Percentiles rank a stretch among this genome's conserved stretches.
These are phyloP conservation scores for Erysimum pusillum DNA, from an alignment of 441 rosid species.

Conservation along the genomic window DNA sequence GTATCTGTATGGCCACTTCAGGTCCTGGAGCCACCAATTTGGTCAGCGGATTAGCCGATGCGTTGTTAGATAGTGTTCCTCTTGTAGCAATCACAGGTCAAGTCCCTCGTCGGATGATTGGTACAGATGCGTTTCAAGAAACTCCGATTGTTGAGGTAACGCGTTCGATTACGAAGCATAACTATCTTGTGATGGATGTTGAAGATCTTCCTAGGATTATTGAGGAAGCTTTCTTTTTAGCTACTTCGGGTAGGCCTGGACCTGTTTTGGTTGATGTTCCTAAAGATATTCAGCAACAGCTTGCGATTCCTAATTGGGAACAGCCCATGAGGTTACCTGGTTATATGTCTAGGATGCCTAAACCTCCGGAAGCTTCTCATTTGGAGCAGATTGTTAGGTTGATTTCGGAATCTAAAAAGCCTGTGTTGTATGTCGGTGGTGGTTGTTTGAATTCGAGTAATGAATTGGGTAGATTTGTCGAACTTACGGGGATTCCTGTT, in stretches of 20 bases:
- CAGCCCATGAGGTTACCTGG: slow-evolving; percentile 67
- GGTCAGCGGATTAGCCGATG: slow-evolving; percentile 95
- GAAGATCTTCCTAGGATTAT: slow-evolving; percentile 89
- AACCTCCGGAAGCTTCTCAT: slow-evolving; percentile 56
- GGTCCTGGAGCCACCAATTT: slow-evolving; percentile 97
- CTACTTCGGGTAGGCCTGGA: slow-evolving; percentile 86
- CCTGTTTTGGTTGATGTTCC: slow-evolving; percentile 92
- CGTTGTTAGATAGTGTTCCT: slow-evolving; percentile 91
- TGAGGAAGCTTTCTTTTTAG: slow-evolving; percentile 82
- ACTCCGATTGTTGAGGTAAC: slow-evolving; percentile 97
- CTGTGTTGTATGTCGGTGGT: slow-evolving; percentile 94
- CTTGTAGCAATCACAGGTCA: slow-evolving; percentile 92
- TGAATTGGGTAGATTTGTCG: slow-evolving; percentile 80
- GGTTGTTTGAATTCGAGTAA: slow-evolving; percentile 94
- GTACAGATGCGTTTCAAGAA: slow-evolving; percentile 94
- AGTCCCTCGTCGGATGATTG: slow-evolving; percentile 96
- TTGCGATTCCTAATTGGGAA: slow-evolving; percentile 83
- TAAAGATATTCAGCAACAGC: slow-evolving; percentile 91
- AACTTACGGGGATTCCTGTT: slow-evolving; percentile 89
- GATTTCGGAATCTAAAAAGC: slow-evolving; percentile 78
- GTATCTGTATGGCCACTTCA: slow-evolving; percentile 93
- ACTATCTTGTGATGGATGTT: slow-evolving; percentile 85
- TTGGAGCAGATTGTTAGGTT: slow-evolving; percentile 86
- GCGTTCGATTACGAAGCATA: slow-evolving; percentile 87
- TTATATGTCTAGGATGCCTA: slow-evolving; percentile 83